Evolutionary conservation across 2,329 filamentous ascomycete genomes (phyloP).

Genomic region (Fusarium avenaceum): DNA sequence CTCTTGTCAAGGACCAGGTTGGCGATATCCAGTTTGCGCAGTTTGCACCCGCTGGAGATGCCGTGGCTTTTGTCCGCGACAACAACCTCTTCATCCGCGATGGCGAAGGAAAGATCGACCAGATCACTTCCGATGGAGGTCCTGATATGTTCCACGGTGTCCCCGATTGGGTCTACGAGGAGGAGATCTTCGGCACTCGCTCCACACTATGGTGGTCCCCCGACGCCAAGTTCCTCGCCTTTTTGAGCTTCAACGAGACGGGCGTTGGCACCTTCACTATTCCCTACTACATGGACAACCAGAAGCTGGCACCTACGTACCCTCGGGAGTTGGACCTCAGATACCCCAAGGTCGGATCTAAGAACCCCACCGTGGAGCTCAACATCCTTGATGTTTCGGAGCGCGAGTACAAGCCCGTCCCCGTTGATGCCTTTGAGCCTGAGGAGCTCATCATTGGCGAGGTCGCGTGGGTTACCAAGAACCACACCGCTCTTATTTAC

Average conservation of each 20-base stretch:
- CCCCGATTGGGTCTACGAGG: constrained; percentile 87
- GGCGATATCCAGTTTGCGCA: constrained; percentile 77
- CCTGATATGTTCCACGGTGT: constrained; percentile 74
- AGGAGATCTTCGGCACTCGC: constrained; percentile 72
- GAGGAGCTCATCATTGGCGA: constrained; percentile 76
- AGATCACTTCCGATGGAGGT: constrained; percentile 71
- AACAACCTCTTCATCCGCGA: constrained; percentile 72
- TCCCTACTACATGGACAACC: constrained; percentile 74
- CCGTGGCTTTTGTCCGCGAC: constrained; percentile 75
- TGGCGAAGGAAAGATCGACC: constrained; percentile 63
- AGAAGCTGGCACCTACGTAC: constrained; percentile 70
- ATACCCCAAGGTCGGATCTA: constrained; percentile 78
- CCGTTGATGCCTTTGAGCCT: constrained; percentile 69
- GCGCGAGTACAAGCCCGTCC: constrained; percentile 60
- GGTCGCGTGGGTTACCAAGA: constrained; percentile 74
- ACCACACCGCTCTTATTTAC: constrained; percentile 72
- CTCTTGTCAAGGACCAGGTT: constrained; percentile 69
- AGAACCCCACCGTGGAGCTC: constrained; percentile 74
- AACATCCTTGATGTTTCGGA: constrained; percentile 68
- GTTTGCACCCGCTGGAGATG: constrained; percentile 68
- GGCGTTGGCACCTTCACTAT: constrained; percentile 76
- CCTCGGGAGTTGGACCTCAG: constrained; percentile 72
- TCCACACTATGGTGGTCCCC: constrained; percentile 93
- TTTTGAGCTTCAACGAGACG: constrained; percentile 87
- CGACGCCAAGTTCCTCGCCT: constrained; percentile 88